A percentile compares a stretch with the other conserved stretches of the same genome.
These are phyloP conservation scores for Microascus cirrosus DNA, from an alignment of 2,329 filamentous ascomycete species.

Conservation along the genomic window DNA sequence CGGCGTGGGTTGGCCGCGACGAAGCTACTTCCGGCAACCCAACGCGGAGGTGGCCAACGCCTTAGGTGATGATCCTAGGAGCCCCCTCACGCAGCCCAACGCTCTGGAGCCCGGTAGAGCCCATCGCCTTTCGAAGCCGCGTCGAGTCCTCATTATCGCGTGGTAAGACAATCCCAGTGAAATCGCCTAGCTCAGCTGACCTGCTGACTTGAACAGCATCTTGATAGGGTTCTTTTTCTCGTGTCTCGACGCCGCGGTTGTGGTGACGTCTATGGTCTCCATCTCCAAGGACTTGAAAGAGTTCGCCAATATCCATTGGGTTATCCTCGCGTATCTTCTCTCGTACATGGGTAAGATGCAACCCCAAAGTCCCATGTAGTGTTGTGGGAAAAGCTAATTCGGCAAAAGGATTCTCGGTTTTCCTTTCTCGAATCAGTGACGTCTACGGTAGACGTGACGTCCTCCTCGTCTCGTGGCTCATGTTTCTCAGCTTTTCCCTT, in stretches of 20 bases:
- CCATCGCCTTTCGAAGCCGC: not conserved
- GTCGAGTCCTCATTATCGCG: conserved; percentile 8
- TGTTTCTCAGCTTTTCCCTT: conserved; percentile 44
- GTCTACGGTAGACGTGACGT: conserved; percentile 44
- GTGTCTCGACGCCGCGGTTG: conserved; percentile 45
- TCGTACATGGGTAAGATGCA: conserved; percentile 37
- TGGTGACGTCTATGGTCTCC: conserved; percentile 45
- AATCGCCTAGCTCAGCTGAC: conserved; percentile 12
- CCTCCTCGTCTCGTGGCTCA: conserved; percentile 36
- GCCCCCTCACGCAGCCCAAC: not conserved
- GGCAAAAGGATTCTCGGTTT: conserved; percentile 38
- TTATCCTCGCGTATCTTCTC: conserved; percentile 43
- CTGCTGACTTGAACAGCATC: not conserved
- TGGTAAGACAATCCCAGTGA: conserved; percentile 8
- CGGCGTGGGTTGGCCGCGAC: not conserved
- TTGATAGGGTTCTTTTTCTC: conserved; percentile 44
- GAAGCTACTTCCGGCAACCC: not conserved
- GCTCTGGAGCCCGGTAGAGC: not conserved
- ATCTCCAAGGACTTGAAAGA: conserved; percentile 41
- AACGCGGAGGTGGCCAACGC: not conserved
- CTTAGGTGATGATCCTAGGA: not conserved
- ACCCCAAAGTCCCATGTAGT: not conserved
- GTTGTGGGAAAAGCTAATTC: not conserved
- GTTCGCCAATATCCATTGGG: conserved; percentile 41
- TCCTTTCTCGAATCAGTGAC: conserved; percentile 47